Percentiles rank a stretch among this genome's conserved stretches.
Evolutionary conservation across 2,329 filamentous ascomycete species (phyloP).

Genomic region (Alternaria triticimaculans): DNA sequence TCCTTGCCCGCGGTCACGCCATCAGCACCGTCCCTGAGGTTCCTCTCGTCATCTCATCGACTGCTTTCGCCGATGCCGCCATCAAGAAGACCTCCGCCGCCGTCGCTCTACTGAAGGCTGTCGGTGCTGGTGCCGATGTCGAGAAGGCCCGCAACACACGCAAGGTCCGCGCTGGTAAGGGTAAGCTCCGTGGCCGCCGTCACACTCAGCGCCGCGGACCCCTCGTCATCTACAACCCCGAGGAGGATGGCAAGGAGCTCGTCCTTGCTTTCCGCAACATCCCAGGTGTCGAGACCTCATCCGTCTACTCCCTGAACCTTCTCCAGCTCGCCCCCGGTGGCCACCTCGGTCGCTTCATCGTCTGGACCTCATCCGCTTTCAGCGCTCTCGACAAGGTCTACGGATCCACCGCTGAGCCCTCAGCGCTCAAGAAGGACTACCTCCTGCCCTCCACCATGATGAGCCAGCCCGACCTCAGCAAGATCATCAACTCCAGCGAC

Average conservation of each 20-base stretch:
- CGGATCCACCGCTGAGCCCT: conserved; percentile 87
- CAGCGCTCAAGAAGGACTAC: conserved; percentile 98
- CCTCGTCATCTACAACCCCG: conserved; percentile 96
- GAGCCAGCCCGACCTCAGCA: conserved; percentile 91
- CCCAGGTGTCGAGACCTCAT: conserved; percentile 94
- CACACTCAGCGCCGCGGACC: conserved; percentile 97
- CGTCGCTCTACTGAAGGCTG: conserved; percentile 83
- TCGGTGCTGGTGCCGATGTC: conserved; percentile 88
- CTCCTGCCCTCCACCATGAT: conserved; percentile 91
- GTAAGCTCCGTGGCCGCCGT: conserved; percentile 95
- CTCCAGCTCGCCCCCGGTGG: conserved; percentile 99
- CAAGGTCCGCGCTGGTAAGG: conserved; percentile 98
- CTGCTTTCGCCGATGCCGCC: conserved; percentile 79
- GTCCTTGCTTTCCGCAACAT: conserved; percentile 98
- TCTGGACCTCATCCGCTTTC: conserved; percentile 98
- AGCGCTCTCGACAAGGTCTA: conserved; percentile 96
- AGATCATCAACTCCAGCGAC: conserved; percentile 99
- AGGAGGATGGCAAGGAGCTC: conserved; percentile 93
- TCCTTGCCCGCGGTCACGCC: conserved; percentile 96
- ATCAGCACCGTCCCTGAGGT: conserved; percentile 92
- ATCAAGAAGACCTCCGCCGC: conserved; percentile 89
- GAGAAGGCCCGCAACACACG: conserved; percentile 95
- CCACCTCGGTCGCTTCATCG: conserved; percentile 97
- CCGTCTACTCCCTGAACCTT: conserved; percentile 94
- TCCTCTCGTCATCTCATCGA: conserved; percentile 92